Evolutionary conservation across 768 basidiomycete species (phyloP), one percentile per base, ranked within the genome.

Genomic region (Tylopilus subfusipes): DNA sequence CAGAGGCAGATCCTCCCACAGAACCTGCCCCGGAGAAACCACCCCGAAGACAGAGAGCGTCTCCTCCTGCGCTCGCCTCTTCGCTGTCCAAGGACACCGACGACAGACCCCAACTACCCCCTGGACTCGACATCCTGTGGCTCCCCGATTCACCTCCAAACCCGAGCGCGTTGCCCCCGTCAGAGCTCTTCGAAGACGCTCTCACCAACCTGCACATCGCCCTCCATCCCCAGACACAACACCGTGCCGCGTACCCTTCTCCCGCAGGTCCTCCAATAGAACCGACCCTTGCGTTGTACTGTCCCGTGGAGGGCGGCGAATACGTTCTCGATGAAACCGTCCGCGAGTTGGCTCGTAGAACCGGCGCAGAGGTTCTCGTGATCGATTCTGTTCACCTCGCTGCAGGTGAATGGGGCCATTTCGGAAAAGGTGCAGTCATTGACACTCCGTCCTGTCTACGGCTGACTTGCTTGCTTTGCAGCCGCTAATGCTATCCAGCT

Each of bases 331-430:
- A 89, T 64, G 82, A 83, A 19, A 89, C 92, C 4, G 84, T 96
- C 12, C 77, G 79, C 36, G 88, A 91, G 66, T 72, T 95, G 58
- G 92, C 90, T 6, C 78, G 80, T 45, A 78, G 80, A 50, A 83
- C 85, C 3, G 82, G 80, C 25, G 82, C 92, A 19, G 95, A 97
- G 58, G 85, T 97, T 12, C 77, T 95, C 10, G 82, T 93, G 14
- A 66, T 98, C 47, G 94, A 98, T 73, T 76, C 87, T 4, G 83
- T 86, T 10, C 89, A 94, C 55, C 75, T 96, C 19, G 92, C 89
- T 31, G 86, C 92, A 4, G 91, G 93, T n/a, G 86, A 91, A 68
- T 88, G 85, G 77, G 93, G 93, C 3, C 76, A 79, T 19, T 92
- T 92, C 68, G 93, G 93, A 25, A 81, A 85, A 78, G 88, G 89